Base-by-base conservation (phyloP, 2,329 filamentous ascomycete species). In the Nemania sp. region DNA sequence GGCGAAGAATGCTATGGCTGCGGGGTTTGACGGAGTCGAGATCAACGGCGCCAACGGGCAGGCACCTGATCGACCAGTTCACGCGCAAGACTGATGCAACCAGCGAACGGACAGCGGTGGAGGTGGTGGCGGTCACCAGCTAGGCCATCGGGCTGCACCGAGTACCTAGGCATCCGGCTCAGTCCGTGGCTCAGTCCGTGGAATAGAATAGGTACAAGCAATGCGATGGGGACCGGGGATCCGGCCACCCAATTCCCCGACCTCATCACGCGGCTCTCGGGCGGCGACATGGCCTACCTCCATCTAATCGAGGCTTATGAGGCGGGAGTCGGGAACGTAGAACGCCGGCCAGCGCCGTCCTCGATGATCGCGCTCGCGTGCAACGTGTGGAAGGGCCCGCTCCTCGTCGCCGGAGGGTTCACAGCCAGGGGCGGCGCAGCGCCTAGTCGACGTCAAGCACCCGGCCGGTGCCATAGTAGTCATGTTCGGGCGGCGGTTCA, bases 231-330 rank as follows among this genome's bases (percentile, higher is more conserved):
- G 2, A 90, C 90, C 86, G 71, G 77, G 0, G 83, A 92, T 49
- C 88, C 89, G 0, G 74, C 87, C 4, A 85, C 88, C 0, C 88
- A 92, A 68, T 92, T 91, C 74, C 80, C 79, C 0, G 81, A 91
- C 72, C 75, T 91, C 6, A 81, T 88, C 43, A 72, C 78, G 32
- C 82, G 84, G 43, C 79, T 88, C 11, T 84, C 83, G 56, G 76
- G 79, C 24, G 75, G 89, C 2, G 80, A 83, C 1, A 78, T 92
- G 10, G 84, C 88, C 0, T 91, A 88, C 74, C 74, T 90, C 3
- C 89, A 90, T 74, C 64, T 90, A 0, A 79, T 92, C 5, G 88
- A 92, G 74, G 83, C 86, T 0, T 83, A 88, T 0, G 78, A 89
- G 3, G 77, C 80, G 0, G 84, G 85, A 0, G 78, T 75, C 49